Evolutionary conservation across 208 protist genomes (phyloP).

Genomic region (Crithidia brevicula): DNA sequence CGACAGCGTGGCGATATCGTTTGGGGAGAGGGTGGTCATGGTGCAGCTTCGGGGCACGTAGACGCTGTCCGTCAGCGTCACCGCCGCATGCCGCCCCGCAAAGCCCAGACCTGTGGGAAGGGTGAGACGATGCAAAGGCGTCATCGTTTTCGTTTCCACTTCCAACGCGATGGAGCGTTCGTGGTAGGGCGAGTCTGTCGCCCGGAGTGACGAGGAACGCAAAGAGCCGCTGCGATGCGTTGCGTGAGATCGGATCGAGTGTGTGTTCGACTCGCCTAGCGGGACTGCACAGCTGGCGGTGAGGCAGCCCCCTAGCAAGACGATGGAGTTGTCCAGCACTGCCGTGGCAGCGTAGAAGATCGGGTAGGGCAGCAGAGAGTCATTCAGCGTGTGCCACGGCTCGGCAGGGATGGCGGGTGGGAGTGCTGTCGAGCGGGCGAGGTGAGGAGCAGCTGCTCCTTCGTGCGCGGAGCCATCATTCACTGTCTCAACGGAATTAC

Average conservation of each 20-base stretch:
- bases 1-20: conserved; percentile 10
- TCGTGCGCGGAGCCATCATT: too few species aligned
- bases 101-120: conserved; percentile 26
- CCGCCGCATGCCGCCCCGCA: conserved; percentile 32
- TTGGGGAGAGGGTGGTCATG: conserved; percentile 23
- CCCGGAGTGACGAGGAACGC: neutral
- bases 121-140: conserved; percentile 11
- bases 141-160: conserved; percentile 12
- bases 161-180: conserved; percentile 24
- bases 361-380: conserved; percentile 34
- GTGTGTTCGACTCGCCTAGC: too few species aligned
- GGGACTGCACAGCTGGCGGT: conserved; percentile 21
- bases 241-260: too few species aligned
- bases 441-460: neutral
- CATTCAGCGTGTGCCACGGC: conserved; percentile 28
- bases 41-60: conserved; percentile 42
- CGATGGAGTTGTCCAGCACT: conserved; percentile 27
- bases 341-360: conserved; percentile 35
- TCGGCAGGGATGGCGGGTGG: conserved; percentile 18
- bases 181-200: conserved; percentile 20
- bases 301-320: conserved; percentile 27
- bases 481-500: too few species aligned
- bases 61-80: conserved; percentile 36
- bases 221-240: too few species aligned
- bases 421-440: neutral